Percentiles rank a stretch among this genome's conserved stretches.
These are phyloP conservation scores for Zalaria sp. DNA, from an alignment of 2,329 filamentous ascomycete genomes.

Conservation along the genomic window DNA sequence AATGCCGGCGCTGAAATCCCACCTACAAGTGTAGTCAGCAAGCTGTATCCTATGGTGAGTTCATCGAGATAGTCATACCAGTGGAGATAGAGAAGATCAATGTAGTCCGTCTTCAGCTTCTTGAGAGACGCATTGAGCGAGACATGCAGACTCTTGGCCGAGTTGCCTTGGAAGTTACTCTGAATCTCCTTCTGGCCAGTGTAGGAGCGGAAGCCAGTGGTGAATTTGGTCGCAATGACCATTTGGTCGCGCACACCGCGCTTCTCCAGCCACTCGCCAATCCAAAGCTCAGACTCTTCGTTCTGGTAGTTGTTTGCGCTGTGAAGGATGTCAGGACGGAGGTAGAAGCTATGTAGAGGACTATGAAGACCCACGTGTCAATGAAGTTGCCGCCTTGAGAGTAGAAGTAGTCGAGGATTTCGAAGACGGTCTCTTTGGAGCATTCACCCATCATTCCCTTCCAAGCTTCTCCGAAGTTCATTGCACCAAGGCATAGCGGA, in stretches of 20 bases:
- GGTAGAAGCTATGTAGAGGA: not conserved
- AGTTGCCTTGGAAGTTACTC: constrained; percentile 40
- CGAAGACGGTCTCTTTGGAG: constrained; percentile 16
- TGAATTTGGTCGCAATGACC: constrained; percentile 42
- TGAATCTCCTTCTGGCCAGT: constrained; percentile 15
- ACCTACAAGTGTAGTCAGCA: constrained; percentile 16
- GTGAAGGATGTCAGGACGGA: constrained; percentile 10
- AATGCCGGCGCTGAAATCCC: constrained; percentile 34
- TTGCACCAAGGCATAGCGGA: constrained; percentile 38
- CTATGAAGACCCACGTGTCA: constrained; percentile 8
- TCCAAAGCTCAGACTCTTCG: constrained; percentile 19
- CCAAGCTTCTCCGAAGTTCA: constrained; percentile 41
- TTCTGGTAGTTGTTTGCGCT: constrained; percentile 20
- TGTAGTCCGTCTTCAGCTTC: constrained; percentile 13
- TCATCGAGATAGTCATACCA: constrained; percentile 19
- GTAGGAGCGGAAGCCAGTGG: constrained; percentile 15
- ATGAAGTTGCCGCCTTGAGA: constrained; percentile 22
- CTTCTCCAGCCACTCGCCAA: constrained; percentile 31
- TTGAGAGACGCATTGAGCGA: constrained; percentile 24
- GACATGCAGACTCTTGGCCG: constrained; percentile 43
- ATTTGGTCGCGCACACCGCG: constrained; percentile 34
- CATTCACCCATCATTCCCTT: constrained; percentile 13
- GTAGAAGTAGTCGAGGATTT: constrained; percentile 19
- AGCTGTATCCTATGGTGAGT: not conserved
- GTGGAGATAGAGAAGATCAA: constrained; percentile 12